Evolutionary conservation across 2,329 filamentous ascomycete species (phyloP).

Genomic region (Alternaria brassicae): DNA sequence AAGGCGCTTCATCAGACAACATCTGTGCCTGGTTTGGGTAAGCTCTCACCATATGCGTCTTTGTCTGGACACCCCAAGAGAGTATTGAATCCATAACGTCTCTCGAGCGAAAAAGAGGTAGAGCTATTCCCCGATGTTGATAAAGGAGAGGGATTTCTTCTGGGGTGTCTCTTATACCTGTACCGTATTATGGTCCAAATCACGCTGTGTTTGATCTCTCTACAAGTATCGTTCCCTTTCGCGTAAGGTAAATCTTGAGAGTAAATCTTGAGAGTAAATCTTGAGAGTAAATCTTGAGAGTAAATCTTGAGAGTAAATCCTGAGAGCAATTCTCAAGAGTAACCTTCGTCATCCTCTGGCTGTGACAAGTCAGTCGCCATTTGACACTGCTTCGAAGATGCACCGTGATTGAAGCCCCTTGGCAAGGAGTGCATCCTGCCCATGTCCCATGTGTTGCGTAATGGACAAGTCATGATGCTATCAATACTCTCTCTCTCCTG

Average conservation of each 20-base stretch:
- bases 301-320: too few relatives aligned
- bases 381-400: background rate
- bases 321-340: too few relatives aligned
- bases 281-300: too few relatives aligned
- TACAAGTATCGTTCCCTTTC: too few relatives aligned
- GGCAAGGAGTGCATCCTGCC: background rate
- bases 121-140: background rate
- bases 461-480: background rate
- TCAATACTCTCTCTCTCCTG: background rate
- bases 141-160: background rate
- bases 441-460: background rate
- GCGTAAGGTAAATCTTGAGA: too few relatives aligned
- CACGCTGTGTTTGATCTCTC: background rate
- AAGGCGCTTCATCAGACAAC: slow-evolving; percentile 6
- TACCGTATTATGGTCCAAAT: background rate
- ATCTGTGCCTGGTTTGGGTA: background rate
- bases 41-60: background rate
- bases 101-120: background rate
- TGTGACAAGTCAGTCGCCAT: background rate
- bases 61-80: background rate
- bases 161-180: background rate
- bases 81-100: background rate
- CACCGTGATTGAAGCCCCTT: background rate
- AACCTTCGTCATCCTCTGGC: background rate
- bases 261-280: too few relatives aligned